Base-by-base conservation (phyloP, 75 land plant genomes). In the Pinus tabuliformis region DNA sequence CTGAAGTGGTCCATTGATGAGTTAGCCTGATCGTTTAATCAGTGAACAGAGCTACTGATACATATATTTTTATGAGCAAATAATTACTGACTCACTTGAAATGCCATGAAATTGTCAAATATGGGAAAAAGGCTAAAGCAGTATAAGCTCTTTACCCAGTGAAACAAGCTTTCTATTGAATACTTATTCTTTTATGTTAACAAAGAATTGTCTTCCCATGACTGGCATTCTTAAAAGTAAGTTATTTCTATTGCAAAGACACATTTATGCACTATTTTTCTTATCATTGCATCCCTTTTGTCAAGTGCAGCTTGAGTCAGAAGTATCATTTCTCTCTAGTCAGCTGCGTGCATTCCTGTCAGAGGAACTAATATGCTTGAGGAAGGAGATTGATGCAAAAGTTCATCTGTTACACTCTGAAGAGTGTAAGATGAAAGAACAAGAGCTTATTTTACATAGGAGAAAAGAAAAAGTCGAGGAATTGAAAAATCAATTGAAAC, bases 281-380 rank as follows among this genome's bases (percentile, higher is more conserved):
- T 37, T 36, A 66, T 66, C 39, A n/a, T 66, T 66, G 6, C 18
- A 66, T 66, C 70, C 30, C 70, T 37, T 64, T 64, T 66, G 70
- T 54, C 52, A n/a, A 16, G 26, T 75, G 30, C 78, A 76, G 78
- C 71, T 76, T 16, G 73, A 76, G 33, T 62, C 52, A 62, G 73
- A 76, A 20, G 56, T 76, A 11, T 57, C 71, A 64, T 63, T 62
- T 49, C 13, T 62, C 49, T 61, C 54, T 7, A 64, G 28, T 49
- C 70, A 76, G 30, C 9, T 76, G 17, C 8, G 18, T 62, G 33
- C 68, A 16, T 76, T 76, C 54, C 26, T 62, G 33, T 26, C 28
- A 39, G 71, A 42, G 73, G 56, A 62, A 49, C n/a, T 62, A 39
- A 15, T 24, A 39, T 62, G 22, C 17, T 26, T 65, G 24, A 76